Evolutionary conservation across 2,329 filamentous ascomycete genomes (phyloP), one percentile per base, ranked within the genome.

Genomic region (Torrubiella hemipterigena): DNA sequence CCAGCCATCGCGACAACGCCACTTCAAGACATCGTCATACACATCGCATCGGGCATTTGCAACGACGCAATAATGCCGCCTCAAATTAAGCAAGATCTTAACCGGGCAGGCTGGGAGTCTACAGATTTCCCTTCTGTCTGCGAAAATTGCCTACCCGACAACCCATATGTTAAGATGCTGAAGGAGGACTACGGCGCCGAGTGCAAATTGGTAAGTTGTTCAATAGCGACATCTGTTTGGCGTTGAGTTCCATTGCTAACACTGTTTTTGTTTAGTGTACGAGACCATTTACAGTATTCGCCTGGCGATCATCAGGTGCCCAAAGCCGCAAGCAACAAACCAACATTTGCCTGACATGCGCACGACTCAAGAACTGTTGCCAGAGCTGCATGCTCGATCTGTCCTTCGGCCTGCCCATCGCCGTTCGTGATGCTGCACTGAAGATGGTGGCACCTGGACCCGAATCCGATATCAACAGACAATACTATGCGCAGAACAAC

Each of bases 341-440:
- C 33, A 93, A 84, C 47, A 93, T 96, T 48, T 98, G 91, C 56
- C 68, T 98, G 16, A 98, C 91, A 24, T 98, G 91, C 64, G 89
- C 91, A 15, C 81, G 91, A 27, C 69, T 96, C 43, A 98, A 98
- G 61, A 98, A 98, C 63, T 96, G 91, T 64, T 98, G 91, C 51
- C 91, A 98, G 63, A 89, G 81, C 60, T 98, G 91, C 65, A 96
- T 96, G 85, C 78, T 98, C 32, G 91, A 98, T 67, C 63, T 98
- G 37, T 89, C 84, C 10, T 98, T 96, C 50, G 93, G 91, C 16
- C 67, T 98, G 17, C 91, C 91, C 9, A 93, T 98, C 49, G 82
- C 87, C 11, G 83, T 98, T 36, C 77, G 91, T 50, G 91, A 98
- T 64, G 91, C 91, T 4, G 91, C 93, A 5, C 67, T 98, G 40